Evolutionary conservation across 2,329 filamentous ascomycete genomes (phyloP), one percentile per base, ranked within the genome.

Genomic region (Delphinella strobiligena): DNA sequence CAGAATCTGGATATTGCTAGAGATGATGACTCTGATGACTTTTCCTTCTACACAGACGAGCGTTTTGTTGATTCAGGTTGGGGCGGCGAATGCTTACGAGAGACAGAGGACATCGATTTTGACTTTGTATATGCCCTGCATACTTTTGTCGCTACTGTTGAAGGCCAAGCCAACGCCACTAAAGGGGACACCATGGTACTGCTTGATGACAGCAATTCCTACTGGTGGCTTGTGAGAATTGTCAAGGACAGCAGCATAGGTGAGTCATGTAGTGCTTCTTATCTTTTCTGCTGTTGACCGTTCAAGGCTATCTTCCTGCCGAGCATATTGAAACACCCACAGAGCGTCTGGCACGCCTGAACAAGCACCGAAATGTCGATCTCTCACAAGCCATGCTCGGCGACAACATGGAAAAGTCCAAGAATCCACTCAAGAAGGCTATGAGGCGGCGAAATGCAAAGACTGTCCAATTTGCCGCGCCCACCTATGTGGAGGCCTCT

Each of bases 131-230:
- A 98, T 66, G 91, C 91, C 19, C 71, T 98, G 43, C 91, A 96
- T 60, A 98, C 89, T 2, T 98, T 98, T 55, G 84, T 95, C 48
- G 91, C 91, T 19, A 96, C 91, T 1, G 91, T 98, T 36, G 91
- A 98, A 63, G 91, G 91, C 19, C 91, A 98, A 63, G 91, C 91
- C 46, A 98, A 96, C 67, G 91, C 91, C 43, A 93, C 86, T 24
- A 98, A 98, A 64, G 91, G 91, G 37, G 91, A 98, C 56, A 96
- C 89, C 11, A 98, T 98, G 91, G 89, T 96, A 39, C 70, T 98
- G 47, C 74, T 98, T 16, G 91, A 98, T 55, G 91, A 98, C 54
- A 96, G 87, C 65, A 98, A 98, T 66, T 96, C 88, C 64, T 98
- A 98, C 61, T 98, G 91, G 91, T 98, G 91, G 91, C 75, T 98